These are phyloP conservation scores for Moricandia arvensis DNA, from an alignment of 345 rosid species.

Conservation along the genomic window DNA sequence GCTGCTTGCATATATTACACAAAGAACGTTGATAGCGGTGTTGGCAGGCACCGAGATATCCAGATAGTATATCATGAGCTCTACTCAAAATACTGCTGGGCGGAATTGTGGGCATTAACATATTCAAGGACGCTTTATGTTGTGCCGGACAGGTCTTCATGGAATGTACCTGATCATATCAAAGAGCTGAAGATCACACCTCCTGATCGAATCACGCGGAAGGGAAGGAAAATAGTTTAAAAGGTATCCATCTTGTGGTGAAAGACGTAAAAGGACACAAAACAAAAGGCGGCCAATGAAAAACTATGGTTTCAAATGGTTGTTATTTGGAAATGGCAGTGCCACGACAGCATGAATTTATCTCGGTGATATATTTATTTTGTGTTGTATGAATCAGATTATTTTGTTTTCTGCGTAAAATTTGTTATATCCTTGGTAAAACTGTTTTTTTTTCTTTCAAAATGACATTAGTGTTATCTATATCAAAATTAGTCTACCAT, in stretches of 20 bases:
- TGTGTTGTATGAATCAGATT: neutral
- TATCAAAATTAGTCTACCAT: neutral
- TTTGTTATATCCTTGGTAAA: neutral
- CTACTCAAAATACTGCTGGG: neutral
- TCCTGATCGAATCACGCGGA: too few relatives aligned
- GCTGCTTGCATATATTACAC: too few relatives aligned
- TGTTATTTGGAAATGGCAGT: neutral
- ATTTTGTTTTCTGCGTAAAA: neutral
- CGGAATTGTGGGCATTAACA: neutral
- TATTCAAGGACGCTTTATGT: neutral
- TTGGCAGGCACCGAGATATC: too few relatives aligned
- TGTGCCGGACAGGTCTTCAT: neutral
- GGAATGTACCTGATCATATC: too few relatives aligned
- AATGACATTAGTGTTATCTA: neutral
- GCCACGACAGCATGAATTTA: neutral
- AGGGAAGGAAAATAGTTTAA: too few relatives aligned
- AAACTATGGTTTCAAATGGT: neutral
- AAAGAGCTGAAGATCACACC: too few relatives aligned
- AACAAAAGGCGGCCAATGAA: too few relatives aligned
- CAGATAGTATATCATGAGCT: neutral
- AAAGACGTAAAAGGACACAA: too few relatives aligned
- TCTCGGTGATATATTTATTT: neutral
- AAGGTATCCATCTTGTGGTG: too few relatives aligned
- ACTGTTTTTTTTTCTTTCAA: neutral
- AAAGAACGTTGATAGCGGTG: too few relatives aligned